These are phyloP conservation scores for Colletotrichum scovillei DNA, from an alignment of 2,329 filamentous ascomycete species.

Conservation along the genomic window DNA sequence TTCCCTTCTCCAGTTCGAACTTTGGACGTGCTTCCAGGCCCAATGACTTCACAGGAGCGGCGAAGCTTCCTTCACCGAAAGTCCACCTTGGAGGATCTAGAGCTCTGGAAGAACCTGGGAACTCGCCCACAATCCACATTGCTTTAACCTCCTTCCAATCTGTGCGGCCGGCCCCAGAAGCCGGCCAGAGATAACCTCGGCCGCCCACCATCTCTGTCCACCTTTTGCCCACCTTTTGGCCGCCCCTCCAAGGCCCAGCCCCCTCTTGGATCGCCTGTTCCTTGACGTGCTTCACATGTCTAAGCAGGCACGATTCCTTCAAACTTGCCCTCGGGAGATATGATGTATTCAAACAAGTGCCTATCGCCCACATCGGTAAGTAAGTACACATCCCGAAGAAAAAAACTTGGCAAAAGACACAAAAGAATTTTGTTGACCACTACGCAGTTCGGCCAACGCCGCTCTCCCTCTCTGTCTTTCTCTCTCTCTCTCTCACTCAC, in stretches of 20 bases:
- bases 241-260: neutral
- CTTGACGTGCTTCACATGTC: neutral
- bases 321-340: constrained; percentile 1
- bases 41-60: neutral
- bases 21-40: neutral
- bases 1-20: neutral
- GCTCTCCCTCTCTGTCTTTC: neutral
- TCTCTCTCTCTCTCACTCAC: too few species aligned
- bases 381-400: neutral
- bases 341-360: constrained; percentile 26
- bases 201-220: neutral
- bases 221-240: neutral
- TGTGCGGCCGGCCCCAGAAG: neutral
- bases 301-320: constrained; percentile 22
- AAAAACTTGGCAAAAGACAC: neutral
- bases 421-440: neutral
- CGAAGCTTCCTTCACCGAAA: neutral
- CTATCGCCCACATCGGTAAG: constrained; percentile 12
- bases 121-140: neutral
- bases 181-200: neutral
- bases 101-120: neutral
- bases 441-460: too few species aligned
- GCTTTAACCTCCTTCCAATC: neutral
- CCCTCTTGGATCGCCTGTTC: neutral
- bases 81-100: neutral